Conservation (phyloP, 345 rosid species). For the Populus simonii region DNA sequence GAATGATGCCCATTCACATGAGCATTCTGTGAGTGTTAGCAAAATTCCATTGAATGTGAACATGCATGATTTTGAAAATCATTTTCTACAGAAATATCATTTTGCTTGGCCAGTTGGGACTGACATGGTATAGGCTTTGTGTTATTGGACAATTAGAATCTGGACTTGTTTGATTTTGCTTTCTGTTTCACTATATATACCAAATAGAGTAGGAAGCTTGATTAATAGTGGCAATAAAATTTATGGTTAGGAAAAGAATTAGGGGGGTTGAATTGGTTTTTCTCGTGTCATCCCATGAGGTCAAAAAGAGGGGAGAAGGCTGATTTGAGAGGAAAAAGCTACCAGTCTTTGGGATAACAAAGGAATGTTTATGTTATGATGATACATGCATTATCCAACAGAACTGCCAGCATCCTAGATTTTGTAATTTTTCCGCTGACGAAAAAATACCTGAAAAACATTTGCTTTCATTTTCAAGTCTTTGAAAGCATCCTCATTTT, state of each 20-base stretch:
- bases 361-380: not conserved
- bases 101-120: not conserved
- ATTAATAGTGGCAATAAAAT: not conserved
- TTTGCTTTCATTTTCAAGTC: not conserved
- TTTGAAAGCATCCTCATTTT: not conserved
- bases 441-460: not conserved
- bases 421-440: not conserved
- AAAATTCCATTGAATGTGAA: not conserved
- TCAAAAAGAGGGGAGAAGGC: not conserved
- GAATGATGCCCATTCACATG: slow-evolving; percentile 52
- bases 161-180: not conserved
- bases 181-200: not conserved
- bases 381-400: not conserved
- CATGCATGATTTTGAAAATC: not conserved
- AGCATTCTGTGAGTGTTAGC: slow-evolving; percentile 42
- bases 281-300: not conserved
- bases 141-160: not conserved
- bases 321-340: not conserved
- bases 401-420: not conserved
- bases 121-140: not conserved
- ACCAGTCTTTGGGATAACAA: not conserved
- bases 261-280: not conserved
- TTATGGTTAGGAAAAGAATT: not conserved
- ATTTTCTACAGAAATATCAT: not conserved
- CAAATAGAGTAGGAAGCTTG: not conserved